Evolutionary conservation across 441 rosid genomes (phyloP), one percentile per base, ranked within the genome.

Genomic region (Populus hybrid): DNA sequence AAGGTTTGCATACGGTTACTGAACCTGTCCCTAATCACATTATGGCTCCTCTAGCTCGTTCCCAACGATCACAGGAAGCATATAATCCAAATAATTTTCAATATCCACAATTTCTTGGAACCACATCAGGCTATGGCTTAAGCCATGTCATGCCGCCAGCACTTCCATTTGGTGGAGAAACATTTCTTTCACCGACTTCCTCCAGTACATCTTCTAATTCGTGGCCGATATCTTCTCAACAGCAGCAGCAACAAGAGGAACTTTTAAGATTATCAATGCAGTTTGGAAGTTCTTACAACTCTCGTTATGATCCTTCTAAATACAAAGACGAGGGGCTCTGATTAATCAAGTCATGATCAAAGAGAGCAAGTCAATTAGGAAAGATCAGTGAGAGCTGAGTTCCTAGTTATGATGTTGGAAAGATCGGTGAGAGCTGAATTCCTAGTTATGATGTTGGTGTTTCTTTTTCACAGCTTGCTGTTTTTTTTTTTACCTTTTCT

Each of bases 241-340:
- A 9, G 65, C 88, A 81, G 65, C 87, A 85, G 36, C 84, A 74
- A 9, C 79, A 83, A 29, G 78, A 79, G n/a, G 82, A 76, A 24
- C 9, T 56, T 2, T 5, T 66, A 40, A 83, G 86, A 24, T 83
- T 77, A 77, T 72, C 82, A n/a, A 70, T 83, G 89, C 88, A 83
- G 38, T 82, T 82, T 31, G 90, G 89, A n/a, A 85, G 77, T 78
- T 87, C 93, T 74, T 82, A 68, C 21, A 9, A 83, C 64, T 69
- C 84, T 38, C 75, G 76, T 76, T 64, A 74, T 68, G 73, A 80
- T 82, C 73, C 66, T 84, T 72, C 70, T 42, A 18, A 26, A n/a
- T 12, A 20, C 61, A 2, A 71, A 67, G 0, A 67, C 42, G 64
- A 72, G 70, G 35, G 78, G 73, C 68, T 69, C 72, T 26, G 86